Percentiles rank a stretch among this genome's conserved stretches.
Conservation (phyloP, 345 rosid species). For the Linum trigynum region DNA sequence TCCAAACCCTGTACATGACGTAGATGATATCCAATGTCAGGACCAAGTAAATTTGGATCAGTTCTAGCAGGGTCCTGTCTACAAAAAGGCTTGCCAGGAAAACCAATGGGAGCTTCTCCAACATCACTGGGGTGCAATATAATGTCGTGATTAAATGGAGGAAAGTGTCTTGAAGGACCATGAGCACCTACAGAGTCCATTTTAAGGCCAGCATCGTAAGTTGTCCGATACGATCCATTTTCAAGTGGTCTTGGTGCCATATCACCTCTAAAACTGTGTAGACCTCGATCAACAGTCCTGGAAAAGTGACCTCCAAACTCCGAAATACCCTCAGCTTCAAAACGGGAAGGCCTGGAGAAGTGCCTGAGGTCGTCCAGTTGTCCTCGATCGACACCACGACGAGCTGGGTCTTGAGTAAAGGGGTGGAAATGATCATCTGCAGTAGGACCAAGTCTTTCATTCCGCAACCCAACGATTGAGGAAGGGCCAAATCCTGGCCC, state of each 20-base stretch:
- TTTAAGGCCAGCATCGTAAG: conserved; percentile 17
- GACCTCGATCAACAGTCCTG: conserved; percentile 34
- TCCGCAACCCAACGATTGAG: conserved; percentile 17
- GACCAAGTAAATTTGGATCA: conserved; percentile 31
- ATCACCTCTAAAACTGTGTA: conserved; percentile 33
- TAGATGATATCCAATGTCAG: conserved; percentile 32
- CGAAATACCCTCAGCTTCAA: conserved; percentile 26
- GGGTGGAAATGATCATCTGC: conserved; percentile 29
- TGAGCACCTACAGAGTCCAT: conserved; percentile 21
- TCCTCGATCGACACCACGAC: conserved; percentile 22
- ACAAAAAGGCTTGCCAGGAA: conserved; percentile 27
- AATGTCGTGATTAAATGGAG: conserved; percentile 27
- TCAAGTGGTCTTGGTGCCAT: conserved; percentile 25
- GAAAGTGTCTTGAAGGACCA: conserved; percentile 37
- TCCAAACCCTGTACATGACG: conserved; percentile 31
- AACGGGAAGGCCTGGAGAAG: conserved; percentile 33
- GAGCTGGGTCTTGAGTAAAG: conserved; percentile 25
- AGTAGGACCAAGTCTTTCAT: conserved; percentile 29
- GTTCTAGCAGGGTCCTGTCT: conserved; percentile 28
- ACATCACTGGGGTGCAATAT: conserved; percentile 15
- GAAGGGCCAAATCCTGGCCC: conserved; percentile 19
- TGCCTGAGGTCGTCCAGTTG: conserved; percentile 39
- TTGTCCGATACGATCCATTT: conserved; percentile 23
- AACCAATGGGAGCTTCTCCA: conserved; percentile 35
- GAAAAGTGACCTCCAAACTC: conserved; percentile 28